Conservation (phyloP, 352 stramenopile genomes). For the Globisporangium megalacanthum region DNA sequence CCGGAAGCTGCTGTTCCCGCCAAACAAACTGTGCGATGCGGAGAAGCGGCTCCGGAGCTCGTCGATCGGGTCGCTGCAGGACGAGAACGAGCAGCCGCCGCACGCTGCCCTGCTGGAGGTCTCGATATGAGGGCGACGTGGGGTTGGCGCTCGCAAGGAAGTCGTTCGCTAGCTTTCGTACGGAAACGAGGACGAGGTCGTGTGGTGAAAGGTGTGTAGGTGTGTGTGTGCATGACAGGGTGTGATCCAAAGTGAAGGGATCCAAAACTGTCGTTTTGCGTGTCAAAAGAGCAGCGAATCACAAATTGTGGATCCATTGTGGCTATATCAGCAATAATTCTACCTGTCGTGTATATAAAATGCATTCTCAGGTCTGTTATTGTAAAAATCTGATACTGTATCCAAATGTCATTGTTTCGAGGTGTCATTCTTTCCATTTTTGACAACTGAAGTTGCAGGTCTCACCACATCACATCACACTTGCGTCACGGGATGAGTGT, state of each 20-base stretch:
- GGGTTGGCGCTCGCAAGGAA: background rate
- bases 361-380: background rate
- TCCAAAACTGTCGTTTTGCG: background rate
- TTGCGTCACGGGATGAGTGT: background rate
- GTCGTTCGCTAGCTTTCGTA: background rate
- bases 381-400: background rate
- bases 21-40: conserved; percentile 17
- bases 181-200: background rate
- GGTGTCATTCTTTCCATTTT: no score
- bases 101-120: background rate
- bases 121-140: conserved; percentile 3
- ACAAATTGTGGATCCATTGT: background rate
- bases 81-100: conserved; percentile 9
- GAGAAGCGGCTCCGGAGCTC: conserved; percentile 26
- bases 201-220: background rate
- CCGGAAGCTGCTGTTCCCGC: conserved; percentile 33
- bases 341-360: background rate
- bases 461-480: background rate
- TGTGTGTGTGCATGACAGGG: background rate
- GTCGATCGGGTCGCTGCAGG: conserved; percentile 39
- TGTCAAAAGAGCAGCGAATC: background rate
- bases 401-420: background rate
- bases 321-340: background rate
- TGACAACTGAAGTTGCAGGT: no score
- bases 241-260: background rate